A percentile compares a stretch with the other conserved stretches of the same genome.
These are phyloP conservation scores for Phaeosphaeriaceae sp. DNA, from an alignment of 2,329 filamentous ascomycete species.

Conservation along the genomic window DNA sequence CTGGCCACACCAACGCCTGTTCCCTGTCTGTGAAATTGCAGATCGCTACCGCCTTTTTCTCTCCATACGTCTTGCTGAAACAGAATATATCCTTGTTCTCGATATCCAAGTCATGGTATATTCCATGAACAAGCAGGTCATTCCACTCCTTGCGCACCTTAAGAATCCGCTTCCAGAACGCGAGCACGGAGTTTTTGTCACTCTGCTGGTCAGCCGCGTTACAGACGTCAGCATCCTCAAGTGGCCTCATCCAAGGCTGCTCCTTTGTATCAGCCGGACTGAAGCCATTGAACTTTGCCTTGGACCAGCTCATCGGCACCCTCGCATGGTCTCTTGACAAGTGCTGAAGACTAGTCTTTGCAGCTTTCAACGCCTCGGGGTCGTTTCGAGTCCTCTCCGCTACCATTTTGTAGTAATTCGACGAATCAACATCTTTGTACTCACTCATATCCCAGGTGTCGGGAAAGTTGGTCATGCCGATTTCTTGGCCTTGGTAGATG, in stretches of 20 bases:
- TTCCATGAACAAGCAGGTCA: conserved; percentile 68
- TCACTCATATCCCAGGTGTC: conserved; percentile 53
- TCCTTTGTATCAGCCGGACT: conserved; percentile 52
- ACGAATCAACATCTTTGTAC: conserved; percentile 61
- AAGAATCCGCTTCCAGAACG: conserved; percentile 68
- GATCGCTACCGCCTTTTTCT: conserved; percentile 36
- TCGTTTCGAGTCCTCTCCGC: conserved; percentile 34
- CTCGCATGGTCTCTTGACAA: conserved; percentile 71
- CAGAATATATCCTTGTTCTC: conserved; percentile 65
- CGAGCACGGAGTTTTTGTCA: conserved; percentile 57
- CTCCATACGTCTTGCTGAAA: conserved; percentile 44
- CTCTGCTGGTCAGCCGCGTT: conserved; percentile 64
- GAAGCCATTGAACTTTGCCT: conserved; percentile 66
- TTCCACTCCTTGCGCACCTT: conserved; percentile 62
- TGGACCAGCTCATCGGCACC: conserved; percentile 73
- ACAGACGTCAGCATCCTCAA: conserved; percentile 61
- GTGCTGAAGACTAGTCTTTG: conserved; percentile 61
- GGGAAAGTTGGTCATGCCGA: conserved; percentile 60
- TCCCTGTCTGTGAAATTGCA: conserved; percentile 44
- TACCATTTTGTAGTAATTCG: conserved; percentile 59
- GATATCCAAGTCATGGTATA: conserved; percentile 61
- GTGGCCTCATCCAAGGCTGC: conserved; percentile 67
- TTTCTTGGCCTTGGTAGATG: conserved; percentile 60
- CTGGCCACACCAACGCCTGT: conserved; percentile 45
- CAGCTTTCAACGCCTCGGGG: conserved; percentile 51